Base-by-base conservation (phyloP, 2,329 filamentous ascomycete genomes). In the Penicillium sp. region DNA sequence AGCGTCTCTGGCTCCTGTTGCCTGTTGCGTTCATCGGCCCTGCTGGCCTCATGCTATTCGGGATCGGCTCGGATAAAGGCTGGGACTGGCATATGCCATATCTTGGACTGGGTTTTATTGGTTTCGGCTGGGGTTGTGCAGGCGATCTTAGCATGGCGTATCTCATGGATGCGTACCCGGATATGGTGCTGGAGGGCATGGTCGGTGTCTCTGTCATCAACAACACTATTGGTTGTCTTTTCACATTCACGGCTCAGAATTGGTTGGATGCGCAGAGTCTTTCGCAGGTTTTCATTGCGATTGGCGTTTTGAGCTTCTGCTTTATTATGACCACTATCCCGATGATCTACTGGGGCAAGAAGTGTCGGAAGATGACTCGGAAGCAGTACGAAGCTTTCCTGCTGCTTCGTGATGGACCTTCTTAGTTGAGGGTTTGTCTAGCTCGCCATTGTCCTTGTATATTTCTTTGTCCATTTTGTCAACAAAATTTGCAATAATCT, bases 61-160 rank as follows among this genome's bases (percentile, higher is more conserved):
- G 82, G 6, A 79, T 84, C 38, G 81, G 80, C 0, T 81, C 79
- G 2, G 77, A 73, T 10, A 73, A 80, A 38, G 80, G 78, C 1
- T 83, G 80, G 82, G 61, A 69, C 36, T 85, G 83, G 83, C 81
- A 78, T 1, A 73, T 73, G 9, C 80, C 82, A 0, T 85, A 85
- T 53, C 73, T 85, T 15, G 83, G 81, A 1, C 71, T 85, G 0
- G 83, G 80, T 4, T 79, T 85, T 61, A 84, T 84, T 29, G 83
- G 83, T 5, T 85, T 86, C 54, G 83, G 83, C 2, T 85, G 82
- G 69, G 83, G 83, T 8, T 85, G 82, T 50, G 82, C 82, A 2
- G 83, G 83, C 6, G 83, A 85, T 68, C 67, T 86, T 57, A 77
- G 78, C 53, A 78, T 83, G 75, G 80, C 82, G 0, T 84, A 84